Evolutionary conservation across 495 filamentous ascomycete species (phyloP).

Genomic region (Bombardia bombarda): DNA sequence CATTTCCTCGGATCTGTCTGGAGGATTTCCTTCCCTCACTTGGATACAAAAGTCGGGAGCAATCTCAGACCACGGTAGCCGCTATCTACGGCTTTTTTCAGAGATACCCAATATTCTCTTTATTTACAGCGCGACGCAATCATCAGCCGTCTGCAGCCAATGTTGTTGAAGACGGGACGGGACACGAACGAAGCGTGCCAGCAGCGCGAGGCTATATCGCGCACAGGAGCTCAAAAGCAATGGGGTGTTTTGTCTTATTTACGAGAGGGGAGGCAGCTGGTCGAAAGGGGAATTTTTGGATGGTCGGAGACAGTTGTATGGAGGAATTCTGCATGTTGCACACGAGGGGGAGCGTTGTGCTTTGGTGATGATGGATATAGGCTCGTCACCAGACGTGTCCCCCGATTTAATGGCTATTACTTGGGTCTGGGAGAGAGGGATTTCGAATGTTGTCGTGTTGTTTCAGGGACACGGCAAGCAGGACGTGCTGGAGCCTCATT

Average conservation of each 20-base stretch:
- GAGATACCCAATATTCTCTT: too few relatives aligned
- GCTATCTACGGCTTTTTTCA: constrained; percentile 10
- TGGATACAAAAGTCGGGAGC: constrained; percentile 19
- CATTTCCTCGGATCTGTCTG: background rate
- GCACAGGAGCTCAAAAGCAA: constrained; percentile 14
- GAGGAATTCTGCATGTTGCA: background rate
- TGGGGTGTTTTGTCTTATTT: background rate
- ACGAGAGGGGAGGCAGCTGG: too few relatives aligned
- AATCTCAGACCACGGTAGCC: constrained; percentile 14
- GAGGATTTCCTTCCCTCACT: constrained; percentile 9
- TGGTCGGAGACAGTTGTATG: background rate
- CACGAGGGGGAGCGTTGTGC: too few relatives aligned
- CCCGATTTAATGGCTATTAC: constrained; percentile 1
- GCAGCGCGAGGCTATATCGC: background rate
- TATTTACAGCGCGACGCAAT: background rate
- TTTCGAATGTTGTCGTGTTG: constrained; percentile 1
- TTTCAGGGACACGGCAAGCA: background rate
- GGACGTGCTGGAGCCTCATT: background rate
- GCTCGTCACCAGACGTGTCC: background rate
- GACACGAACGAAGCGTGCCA: constrained; percentile 3
- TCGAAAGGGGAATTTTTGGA: constrained; percentile 3
- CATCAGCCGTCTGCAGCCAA: constrained; percentile 5
- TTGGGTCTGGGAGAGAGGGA: background rate
- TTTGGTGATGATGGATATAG: background rate
- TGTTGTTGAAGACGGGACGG: constrained; percentile 9